Evolutionary conservation across 2,329 filamentous ascomycete genomes (phyloP).

Genomic region (Helotiales sp.): DNA sequence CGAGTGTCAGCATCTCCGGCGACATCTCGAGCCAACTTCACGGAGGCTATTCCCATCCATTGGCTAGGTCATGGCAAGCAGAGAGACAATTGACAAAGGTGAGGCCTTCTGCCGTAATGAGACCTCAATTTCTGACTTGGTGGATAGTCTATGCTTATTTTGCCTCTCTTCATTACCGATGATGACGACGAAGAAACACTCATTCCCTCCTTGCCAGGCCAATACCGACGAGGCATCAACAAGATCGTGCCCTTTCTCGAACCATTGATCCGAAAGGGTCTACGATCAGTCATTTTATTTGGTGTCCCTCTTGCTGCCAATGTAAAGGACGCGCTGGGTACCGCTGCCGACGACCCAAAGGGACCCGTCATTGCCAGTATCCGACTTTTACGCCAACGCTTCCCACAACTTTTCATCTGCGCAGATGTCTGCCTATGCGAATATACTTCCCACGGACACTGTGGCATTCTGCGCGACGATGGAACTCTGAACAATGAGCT

Average conservation of each 20-base stretch:
- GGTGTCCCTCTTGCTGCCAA: constrained; percentile 82
- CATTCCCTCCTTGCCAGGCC: constrained; percentile 88
- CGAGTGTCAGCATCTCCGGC: constrained; percentile 67
- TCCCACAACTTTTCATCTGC: constrained; percentile 88
- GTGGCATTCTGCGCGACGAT: constrained; percentile 91
- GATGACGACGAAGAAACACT: constrained; percentile 87
- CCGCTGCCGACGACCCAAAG: constrained; percentile 86
- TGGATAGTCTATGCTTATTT: constrained; percentile 94
- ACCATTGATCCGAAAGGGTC: constrained; percentile 83
- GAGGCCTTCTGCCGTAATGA: background rate
- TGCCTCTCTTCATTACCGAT: constrained; percentile 95
- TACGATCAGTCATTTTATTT: constrained; percentile 92
- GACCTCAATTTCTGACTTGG: background rate
- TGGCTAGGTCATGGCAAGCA: constrained; percentile 79
- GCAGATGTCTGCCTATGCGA: constrained; percentile 97
- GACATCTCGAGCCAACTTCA: constrained; percentile 84
- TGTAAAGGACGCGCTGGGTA: constrained; percentile 88
- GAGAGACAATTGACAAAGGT: constrained; percentile 86
- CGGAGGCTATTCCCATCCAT: constrained; percentile 77
- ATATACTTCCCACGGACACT: constrained; percentile 97
- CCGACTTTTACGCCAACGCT: constrained; percentile 77
- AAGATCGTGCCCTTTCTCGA: constrained; percentile 81
- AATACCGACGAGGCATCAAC: constrained; percentile 85
- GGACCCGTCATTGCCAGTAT: constrained; percentile 90
- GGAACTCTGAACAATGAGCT: constrained; percentile 89